Evolutionary conservation across 352 stramenopile genomes (phyloP), one percentile per base, ranked within the genome.

Genomic region (Nothophytophthora sp.): DNA sequence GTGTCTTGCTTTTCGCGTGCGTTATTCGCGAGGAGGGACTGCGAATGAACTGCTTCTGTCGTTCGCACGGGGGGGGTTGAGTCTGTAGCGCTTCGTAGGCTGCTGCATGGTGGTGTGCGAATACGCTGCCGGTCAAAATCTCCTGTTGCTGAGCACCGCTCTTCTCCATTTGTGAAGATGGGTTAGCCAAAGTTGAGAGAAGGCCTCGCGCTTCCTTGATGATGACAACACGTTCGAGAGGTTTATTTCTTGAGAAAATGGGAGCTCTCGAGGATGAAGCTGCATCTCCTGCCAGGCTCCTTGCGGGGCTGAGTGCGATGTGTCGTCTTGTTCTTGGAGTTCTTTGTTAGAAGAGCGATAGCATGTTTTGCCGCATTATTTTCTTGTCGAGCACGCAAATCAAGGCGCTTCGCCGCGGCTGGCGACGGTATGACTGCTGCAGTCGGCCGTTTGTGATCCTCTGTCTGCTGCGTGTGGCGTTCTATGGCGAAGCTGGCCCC

Each of bases 181-280:
- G 12, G 55, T 73, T 73, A 73, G 63, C 63, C 63, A 70, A 48
- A 73, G 67, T 73, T 73, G 63, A 73, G 63, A 60, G 59, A 53
- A 10, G 47, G 42, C 24, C 25, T 49, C 30, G 28, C 12, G 48
- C 44, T 30, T 23, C 55, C 49, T 73, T 49, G 36, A 57, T 69
- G 63, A 73, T 45, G 55, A 73, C n/a, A 73, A 61, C 20, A 56
- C 32, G 34, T 44, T 70, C 63, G 63, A 73, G 63, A 73, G 63
- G 63, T 69, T 66, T 68, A 61, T 39, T 47, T 27, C 59, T 68
- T 46, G 29, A 68, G 44, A 20, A 44, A 67, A 59, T 68, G 53
- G 46, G 42, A 25, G 38, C 18, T 24, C 6, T 49, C 9, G 29
- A 35, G 30, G 24, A 11, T 18, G 4, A 23, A 27, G 27, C 32